These are phyloP conservation scores for Yarrowia porcina DNA, from an alignment of 805 yeast species.

Conservation along the genomic window DNA sequence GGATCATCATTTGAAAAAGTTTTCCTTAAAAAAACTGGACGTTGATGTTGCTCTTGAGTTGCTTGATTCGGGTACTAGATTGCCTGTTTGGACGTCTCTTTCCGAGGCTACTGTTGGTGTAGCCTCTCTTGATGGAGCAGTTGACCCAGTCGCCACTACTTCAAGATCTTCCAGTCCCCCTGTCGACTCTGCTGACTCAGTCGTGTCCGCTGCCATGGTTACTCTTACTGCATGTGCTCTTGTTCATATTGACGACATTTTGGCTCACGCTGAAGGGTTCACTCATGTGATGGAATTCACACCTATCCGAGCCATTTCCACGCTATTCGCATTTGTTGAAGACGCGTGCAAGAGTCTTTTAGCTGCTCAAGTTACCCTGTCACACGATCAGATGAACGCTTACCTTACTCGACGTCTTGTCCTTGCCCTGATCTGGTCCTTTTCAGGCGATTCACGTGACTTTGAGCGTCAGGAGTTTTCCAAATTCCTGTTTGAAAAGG, in stretches of 20 bases:
- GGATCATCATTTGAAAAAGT: slow-evolving; percentile 31
- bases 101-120: neutral
- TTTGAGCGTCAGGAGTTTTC: slow-evolving; percentile 44
- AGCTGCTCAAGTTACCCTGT: slow-evolving; percentile 28
- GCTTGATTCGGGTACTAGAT: neutral
- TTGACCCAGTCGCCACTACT: neutral
- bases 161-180: neutral
- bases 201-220: neutral
- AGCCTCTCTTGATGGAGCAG: neutral
- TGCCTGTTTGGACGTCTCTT: neutral
- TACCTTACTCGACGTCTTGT: slow-evolving; percentile 32
- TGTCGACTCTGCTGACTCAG: neutral
- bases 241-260: slow-evolving; percentile 31
- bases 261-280: slow-evolving; percentile 35
- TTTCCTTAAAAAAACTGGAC: neutral
- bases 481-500: slow-evolving; percentile 31
- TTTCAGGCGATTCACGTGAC: slow-evolving; percentile 54
- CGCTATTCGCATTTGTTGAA: slow-evolving; percentile 44
- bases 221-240: neutral
- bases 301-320: slow-evolving; percentile 40
- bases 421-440: slow-evolving; percentile 55
- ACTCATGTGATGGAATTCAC: slow-evolving; percentile 55
- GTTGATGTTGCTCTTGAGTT: neutral
- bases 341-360: slow-evolving; percentile 40
- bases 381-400: slow-evolving; percentile 34